Evolutionary conservation across 768 basidiomycete genomes (phyloP), one percentile per base, ranked within the genome.

Genomic region (Russula sp.): DNA sequence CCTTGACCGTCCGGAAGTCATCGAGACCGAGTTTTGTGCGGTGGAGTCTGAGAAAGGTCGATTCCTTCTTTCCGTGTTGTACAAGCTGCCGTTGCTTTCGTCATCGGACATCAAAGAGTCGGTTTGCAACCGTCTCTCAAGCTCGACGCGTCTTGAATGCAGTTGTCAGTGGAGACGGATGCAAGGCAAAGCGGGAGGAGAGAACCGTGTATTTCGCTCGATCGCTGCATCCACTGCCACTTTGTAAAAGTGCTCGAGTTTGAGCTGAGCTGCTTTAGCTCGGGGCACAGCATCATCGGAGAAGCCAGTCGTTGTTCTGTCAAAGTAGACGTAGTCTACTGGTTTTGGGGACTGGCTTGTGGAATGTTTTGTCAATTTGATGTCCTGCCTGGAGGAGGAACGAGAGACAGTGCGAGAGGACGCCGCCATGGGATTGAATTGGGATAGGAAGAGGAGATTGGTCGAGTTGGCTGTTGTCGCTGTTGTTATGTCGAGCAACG

Each of bases 161-260:
- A 32, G 24, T n/a, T 16, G 53, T 64, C 36, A 55, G 69, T 26
- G 34, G n/a, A 34, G 26, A 57, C 28, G 58, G 24, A 48, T 42
- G 51, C 8, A 44, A 8, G 36, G 9, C 14, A 34, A n/a, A 50
- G 38, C 24, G 9, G 51, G 10, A 46, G 26, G 18, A 48, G 18
- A 42, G 49, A 24, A 94, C 94, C 96, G 84, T 59, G 87, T 84
- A 73, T 98, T 98, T 58, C 97, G 81, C 72, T 95, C 94, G 52
- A 99, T 92, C 14, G 96, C 96, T 51, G 90, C 84, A 74, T 98
- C 94, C 48, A 99, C 97, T 1, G 92, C 92, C 46, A 97, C 88
- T 75, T 98, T 97, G 78, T 98, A 99, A 73, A 88, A 97, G 73
- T 95, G 88, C 77, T 98, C 97, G 58, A 98, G 82, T 76, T 96